Percentiles rank a stretch among this genome's conserved stretches.
Evolutionary conservation across 2,329 filamentous ascomycete species (phyloP).

Genomic region (Apiospora malaysiana): DNA sequence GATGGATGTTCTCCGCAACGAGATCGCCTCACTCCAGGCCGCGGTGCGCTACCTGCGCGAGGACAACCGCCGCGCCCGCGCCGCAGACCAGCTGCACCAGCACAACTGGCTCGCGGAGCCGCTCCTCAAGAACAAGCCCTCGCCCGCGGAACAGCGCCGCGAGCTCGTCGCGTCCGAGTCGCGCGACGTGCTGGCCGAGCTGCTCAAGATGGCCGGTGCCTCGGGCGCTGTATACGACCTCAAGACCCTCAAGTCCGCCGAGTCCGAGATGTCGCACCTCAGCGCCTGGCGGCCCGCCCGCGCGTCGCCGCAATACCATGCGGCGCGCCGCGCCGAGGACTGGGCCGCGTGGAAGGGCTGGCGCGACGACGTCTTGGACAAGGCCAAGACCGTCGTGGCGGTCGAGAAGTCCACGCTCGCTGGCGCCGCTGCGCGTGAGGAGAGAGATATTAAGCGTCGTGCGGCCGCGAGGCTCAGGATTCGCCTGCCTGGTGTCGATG

Average conservation of each 20-base stretch:
- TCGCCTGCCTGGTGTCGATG: conserved; percentile 51
- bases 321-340: conserved; percentile 69
- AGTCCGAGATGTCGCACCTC: conserved; percentile 50
- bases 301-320: conserved; percentile 69
- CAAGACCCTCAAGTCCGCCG: conserved; percentile 54
- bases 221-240: conserved; percentile 65
- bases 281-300: conserved; percentile 70
- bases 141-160: conserved; percentile 40
- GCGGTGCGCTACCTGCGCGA: conserved; percentile 72
- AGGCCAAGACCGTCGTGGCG: conserved; percentile 49
- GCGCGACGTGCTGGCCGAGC: conserved; percentile 67
- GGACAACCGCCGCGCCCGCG: conserved; percentile 67
- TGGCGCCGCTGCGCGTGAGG: conserved; percentile 27
- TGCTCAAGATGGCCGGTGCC: conserved; percentile 63
- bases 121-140: conserved; percentile 50
- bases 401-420: conserved; percentile 23
- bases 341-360: conserved; percentile 67
- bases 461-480: conserved; percentile 58
- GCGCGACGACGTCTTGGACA: conserved; percentile 60
- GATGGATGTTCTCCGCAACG: conserved; percentile 72
- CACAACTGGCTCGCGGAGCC: conserved; percentile 71
- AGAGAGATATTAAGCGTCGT: conserved; percentile 39
- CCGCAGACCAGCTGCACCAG: conserved; percentile 56
- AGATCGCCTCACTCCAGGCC: conserved; percentile 68
- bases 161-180: conserved; percentile 64